Evolutionary conservation across 495 filamentous ascomycete species (phyloP).

Genomic region (Penicillium silybi): DNA sequence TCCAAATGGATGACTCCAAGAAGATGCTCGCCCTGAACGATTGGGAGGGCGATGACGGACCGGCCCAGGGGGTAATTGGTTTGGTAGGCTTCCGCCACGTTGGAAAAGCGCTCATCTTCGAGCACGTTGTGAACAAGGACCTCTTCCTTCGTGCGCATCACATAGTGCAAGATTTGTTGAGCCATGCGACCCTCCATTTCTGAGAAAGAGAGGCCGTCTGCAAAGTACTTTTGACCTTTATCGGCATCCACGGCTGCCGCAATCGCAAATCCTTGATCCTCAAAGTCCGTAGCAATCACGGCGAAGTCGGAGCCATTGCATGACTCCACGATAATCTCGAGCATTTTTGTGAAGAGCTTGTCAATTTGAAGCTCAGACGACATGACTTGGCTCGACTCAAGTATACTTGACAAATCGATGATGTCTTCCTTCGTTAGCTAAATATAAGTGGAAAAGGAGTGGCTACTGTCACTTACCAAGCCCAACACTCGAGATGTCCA

Average conservation of each 20-base stretch:
- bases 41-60: constrained; percentile 81
- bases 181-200: constrained; percentile 63
- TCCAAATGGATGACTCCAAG: constrained; percentile 84
- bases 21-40: constrained; percentile 72
- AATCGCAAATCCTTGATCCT: constrained; percentile 67
- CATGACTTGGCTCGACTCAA: constrained; percentile 85
- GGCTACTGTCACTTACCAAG: constrained; percentile 23
- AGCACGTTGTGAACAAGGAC: constrained; percentile 81
- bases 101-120: constrained; percentile 82
- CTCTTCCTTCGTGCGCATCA: constrained; percentile 75
- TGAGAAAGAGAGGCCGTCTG: constrained; percentile 63
- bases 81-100: constrained; percentile 67
- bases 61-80: constrained; percentile 64
- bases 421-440: constrained; percentile 52
- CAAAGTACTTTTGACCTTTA: constrained; percentile 49
- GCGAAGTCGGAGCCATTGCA: constrained; percentile 77
- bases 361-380: constrained; percentile 86
- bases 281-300: constrained; percentile 73
- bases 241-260: constrained; percentile 72
- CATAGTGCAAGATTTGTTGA: constrained; percentile 76
- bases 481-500: constrained; percentile 45
- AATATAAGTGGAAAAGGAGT: neutral
- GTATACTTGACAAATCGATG: constrained; percentile 80
- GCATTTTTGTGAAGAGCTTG: constrained; percentile 80
- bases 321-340: constrained; percentile 82